Evolutionary conservation across 1,284 basidiomycete genomes (phyloP), one percentile per base, ranked within the genome.

Genomic region (Pterula multifida): DNA sequence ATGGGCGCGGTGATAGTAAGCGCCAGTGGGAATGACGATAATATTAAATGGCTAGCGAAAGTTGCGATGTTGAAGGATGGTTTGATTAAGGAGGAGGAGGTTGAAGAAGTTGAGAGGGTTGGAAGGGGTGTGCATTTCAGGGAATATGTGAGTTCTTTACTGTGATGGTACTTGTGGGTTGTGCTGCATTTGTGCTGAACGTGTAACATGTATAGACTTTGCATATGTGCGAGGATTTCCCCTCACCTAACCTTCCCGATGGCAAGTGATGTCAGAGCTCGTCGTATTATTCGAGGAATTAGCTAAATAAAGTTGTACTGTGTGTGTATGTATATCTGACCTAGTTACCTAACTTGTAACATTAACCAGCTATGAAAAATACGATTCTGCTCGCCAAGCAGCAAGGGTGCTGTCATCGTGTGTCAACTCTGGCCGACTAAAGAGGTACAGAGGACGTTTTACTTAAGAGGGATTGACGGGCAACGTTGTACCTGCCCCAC

Each of bases 121-220:
- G 76, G 73, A 9, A 66, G 65, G 55, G 69, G 65, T 47, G 53
- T 73, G 19, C 71, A 78, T 59, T 77, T 68, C 61, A 58, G 68
- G 21, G 44, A 59, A 49, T 66, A 64, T 57, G 63, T 67, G 52
- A 45, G 63, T 64, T 17, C n/a, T 24, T 24, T n/a, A n/a, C n/a
- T 19, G 28, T 21, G 15, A 9, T 47, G 9, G 26, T 26, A 32
- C 22, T 25, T 25, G 23, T 17, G 42, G 36, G 23, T 39, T 15
- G n/a, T n/a, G n/a, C n/a, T n/a, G n/a, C n/a, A n/a, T n/a, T n/a
- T n/a, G n/a, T n/a, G n/a, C n/a, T n/a, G n/a, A n/a, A n/a, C n/a
- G n/a, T n/a, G n/a, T n/a, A n/a, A n/a, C n/a, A 1, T 44, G 28
- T 45, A 2, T 46, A 65, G 65, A 61, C 53, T 0, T 61, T 62